phyloP scores from a whole-genome alignment of 345 rosid species.

The Linum lewisii region DNA sequence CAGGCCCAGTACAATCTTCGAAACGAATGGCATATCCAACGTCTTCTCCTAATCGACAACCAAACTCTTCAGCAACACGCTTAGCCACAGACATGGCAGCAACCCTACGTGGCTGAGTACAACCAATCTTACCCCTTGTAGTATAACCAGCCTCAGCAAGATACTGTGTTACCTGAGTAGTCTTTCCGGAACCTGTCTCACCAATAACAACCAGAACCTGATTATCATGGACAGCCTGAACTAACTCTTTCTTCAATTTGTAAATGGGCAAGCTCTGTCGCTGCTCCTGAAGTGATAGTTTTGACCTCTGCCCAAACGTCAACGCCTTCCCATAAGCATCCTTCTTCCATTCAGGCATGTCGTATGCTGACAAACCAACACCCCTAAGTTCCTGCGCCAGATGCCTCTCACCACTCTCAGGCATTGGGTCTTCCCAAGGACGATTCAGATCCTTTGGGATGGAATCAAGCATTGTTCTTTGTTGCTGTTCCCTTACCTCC shows the following conservation, averaged over 20 bases:
- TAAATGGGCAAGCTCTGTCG: constrained; percentile 87
- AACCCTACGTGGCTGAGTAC: constrained; percentile 84
- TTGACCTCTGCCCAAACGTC: constrained; percentile 72
- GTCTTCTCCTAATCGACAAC: constrained; percentile 76
- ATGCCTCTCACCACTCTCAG: constrained; percentile 83
- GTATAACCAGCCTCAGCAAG: constrained; percentile 78
- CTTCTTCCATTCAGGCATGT: constrained; percentile 95
- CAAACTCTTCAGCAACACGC: constrained; percentile 90
- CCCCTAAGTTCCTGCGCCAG: constrained; percentile 92
- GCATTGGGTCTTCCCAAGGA: constrained; percentile 96
- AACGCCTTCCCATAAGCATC: constrained; percentile 73
- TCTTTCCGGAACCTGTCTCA: constrained; percentile 84
- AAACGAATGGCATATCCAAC: constrained; percentile 81
- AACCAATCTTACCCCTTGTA: constrained; percentile 63
- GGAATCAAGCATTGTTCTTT: constrained; percentile 82
- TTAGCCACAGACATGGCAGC: constrained; percentile 86
- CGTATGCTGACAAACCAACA: constrained; percentile 80
- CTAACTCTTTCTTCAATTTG: constrained; percentile 71
- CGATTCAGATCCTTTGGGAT: constrained; percentile 97
- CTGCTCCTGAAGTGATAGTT: constrained; percentile 86
- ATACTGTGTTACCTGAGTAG: constrained; percentile 80
- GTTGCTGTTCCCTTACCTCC: constrained; percentile 79
- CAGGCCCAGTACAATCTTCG: constrained; percentile 82
- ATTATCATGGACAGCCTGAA: constrained; percentile 81
- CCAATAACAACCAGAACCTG: constrained; percentile 79